Percentiles rank a stretch among this genome's conserved stretches.
Evolutionary conservation across 441 rosid genomes (phyloP).

Genomic region (Pelargonium myrrhifolium): DNA sequence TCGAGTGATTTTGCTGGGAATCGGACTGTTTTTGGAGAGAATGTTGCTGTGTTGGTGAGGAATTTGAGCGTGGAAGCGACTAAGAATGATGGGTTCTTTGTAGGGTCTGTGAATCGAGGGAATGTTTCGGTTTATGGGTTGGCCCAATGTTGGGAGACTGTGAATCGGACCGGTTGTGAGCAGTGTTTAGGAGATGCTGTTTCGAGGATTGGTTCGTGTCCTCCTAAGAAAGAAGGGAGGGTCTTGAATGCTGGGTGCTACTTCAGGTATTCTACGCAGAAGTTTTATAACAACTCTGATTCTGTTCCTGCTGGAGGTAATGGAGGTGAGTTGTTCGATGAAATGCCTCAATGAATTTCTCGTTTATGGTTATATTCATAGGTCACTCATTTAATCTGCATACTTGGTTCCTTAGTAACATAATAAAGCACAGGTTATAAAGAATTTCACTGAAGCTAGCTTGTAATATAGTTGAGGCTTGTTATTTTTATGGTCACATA

Average conservation of each 20-base stretch:
- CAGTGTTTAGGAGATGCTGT: constrained; percentile 49
- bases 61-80: constrained; percentile 51
- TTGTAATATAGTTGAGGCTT: no score
- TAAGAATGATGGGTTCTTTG: constrained; percentile 48
- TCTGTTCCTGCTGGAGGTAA: constrained; percentile 20
- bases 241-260: constrained; percentile 72
- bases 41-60: constrained; percentile 40
- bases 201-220: constrained; percentile 39
- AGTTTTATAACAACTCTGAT: constrained; percentile 51
- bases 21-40: constrained; percentile 36
- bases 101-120: constrained; percentile 40
- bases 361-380: not conserved
- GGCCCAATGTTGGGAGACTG: constrained; percentile 81
- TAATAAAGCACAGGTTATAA: no score
- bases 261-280: constrained; percentile 54
- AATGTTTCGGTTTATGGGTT: constrained; percentile 68
- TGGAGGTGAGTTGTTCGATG: constrained; percentile 27
- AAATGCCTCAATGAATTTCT: not conserved
- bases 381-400: no score
- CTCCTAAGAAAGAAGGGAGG: constrained; percentile 57
- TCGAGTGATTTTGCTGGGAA: constrained; percentile 39
- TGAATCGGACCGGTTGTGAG: constrained; percentile 41
- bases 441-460: no score
- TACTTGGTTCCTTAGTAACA: no score
- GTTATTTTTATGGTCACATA: no score